A percentile compares a stretch with the other conserved stretches of the same genome.
These are phyloP conservation scores for Saccharomycopsis fodiens DNA, from an alignment of 805 yeast species.

Conservation along the genomic window DNA sequence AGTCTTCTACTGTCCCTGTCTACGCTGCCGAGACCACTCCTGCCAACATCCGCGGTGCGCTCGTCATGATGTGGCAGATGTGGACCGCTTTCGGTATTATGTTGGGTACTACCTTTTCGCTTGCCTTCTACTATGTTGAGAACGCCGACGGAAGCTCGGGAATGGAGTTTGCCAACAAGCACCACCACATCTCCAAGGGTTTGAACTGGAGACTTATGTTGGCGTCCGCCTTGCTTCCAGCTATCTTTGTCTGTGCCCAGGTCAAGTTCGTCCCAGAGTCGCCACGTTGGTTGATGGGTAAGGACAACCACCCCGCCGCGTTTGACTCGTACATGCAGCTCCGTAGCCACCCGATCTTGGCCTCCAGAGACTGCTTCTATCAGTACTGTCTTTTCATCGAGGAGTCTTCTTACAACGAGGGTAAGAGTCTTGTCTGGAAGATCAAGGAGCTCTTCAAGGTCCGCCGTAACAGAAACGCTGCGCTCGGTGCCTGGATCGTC, in stretches of 20 bases:
- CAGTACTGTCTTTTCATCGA: constrained; percentile 58
- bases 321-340: constrained; percentile 42
- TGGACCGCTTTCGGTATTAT: constrained; percentile 71
- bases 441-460: constrained; percentile 54
- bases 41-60: constrained; percentile 52
- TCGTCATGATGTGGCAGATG: constrained; percentile 70
- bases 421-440: constrained; percentile 33
- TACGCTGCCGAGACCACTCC: constrained; percentile 64
- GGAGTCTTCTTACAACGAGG: constrained; percentile 38
- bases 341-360: constrained; percentile 45
- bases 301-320: constrained; percentile 53
- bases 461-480: constrained; percentile 79
- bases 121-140: constrained; percentile 53
- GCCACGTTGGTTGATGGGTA: constrained; percentile 74
- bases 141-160: constrained; percentile 28
- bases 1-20: constrained; percentile 70
- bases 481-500: constrained; percentile 70
- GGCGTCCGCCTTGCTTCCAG: constrained; percentile 62
- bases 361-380: constrained; percentile 67
- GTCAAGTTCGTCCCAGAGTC: constrained; percentile 67
- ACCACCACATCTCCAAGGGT: constrained; percentile 22
- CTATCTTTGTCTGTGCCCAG: constrained; percentile 49
- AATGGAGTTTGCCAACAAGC: constrained; percentile 10
- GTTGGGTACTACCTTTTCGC: constrained; percentile 58
- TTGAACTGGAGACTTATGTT: constrained; percentile 68